Evolutionary conservation across 2,329 filamentous ascomycete genomes (phyloP).

Genomic region (Aspergillus sergii): DNA sequence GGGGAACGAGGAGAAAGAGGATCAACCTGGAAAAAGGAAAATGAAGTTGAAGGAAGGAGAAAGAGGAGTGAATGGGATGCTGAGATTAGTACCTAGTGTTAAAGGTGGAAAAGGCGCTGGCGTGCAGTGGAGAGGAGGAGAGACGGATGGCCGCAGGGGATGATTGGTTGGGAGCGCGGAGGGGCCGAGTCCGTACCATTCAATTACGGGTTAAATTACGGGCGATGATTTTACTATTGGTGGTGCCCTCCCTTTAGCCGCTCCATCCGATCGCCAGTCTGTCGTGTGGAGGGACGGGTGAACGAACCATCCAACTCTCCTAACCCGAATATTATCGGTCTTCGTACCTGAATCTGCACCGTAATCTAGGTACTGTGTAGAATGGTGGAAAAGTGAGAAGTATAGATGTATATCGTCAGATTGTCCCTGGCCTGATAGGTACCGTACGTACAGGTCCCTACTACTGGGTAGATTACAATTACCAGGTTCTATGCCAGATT

Average conservation of each 20-base stretch:
- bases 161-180: slow-evolving; percentile 13
- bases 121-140: slow-evolving; percentile 14
- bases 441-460: not conserved
- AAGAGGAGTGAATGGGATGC: slow-evolving; percentile 12
- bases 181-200: not conserved
- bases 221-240: not conserved
- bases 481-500: not conserved
- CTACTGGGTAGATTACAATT: not conserved
- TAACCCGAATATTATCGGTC: not conserved
- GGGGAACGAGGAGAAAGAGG: slow-evolving; percentile 14
- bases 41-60: slow-evolving; percentile 23
- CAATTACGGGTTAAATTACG: slow-evolving; percentile 6
- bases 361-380: not conserved
- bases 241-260: slow-evolving; percentile 7
- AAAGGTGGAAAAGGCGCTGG: slow-evolving; percentile 11
- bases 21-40: slow-evolving; percentile 22
- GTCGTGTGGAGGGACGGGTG: not conserved
- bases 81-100: slow-evolving; percentile 9
- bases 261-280: slow-evolving; percentile 4
- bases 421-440: not conserved
- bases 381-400: not conserved
- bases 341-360: not conserved
- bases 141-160: slow-evolving; percentile 15
- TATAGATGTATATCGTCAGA: not conserved
- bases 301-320: not conserved